Conservation (phyloP, 371 early-diverging fungal species). For the Batkoa obscura region DNA sequence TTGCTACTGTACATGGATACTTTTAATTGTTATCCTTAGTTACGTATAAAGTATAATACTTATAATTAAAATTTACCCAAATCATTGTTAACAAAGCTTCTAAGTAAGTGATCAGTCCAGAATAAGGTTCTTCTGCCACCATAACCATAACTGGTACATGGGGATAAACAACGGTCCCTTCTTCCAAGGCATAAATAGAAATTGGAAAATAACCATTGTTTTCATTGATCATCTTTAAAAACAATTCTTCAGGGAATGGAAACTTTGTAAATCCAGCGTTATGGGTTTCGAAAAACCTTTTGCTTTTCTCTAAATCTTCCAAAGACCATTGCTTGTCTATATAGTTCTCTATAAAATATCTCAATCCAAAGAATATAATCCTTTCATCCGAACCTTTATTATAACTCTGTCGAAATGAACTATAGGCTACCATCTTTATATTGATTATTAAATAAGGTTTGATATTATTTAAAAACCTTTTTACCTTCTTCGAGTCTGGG, state of each 20-base stretch:
- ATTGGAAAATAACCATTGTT: constrained; percentile 65
- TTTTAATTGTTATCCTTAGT: constrained; percentile 5
- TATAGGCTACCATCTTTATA: constrained; percentile 49
- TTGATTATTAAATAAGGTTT: not conserved
- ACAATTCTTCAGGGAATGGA: constrained; percentile 59
- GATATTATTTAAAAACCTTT: not conserved
- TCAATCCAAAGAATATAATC: constrained; percentile 60
- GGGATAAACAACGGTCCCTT: constrained; percentile 54
- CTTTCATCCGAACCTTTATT: constrained; percentile 44
- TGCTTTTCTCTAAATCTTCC: constrained; percentile 37
- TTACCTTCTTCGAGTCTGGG: constrained; percentile 33
- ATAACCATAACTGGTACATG: constrained; percentile 61
- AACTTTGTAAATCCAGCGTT: constrained; percentile 31
- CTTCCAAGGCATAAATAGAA: constrained; percentile 44
- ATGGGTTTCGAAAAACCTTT: constrained; percentile 44
- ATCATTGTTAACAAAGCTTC: constrained; percentile 62
- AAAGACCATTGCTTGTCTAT: constrained; percentile 35
- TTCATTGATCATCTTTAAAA: constrained; percentile 41
- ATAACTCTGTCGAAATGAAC: constrained; percentile 46
- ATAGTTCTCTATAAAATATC: constrained; percentile 55
- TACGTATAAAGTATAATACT: not conserved
- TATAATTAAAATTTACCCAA: constrained; percentile 29
- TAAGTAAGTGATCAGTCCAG: constrained; percentile 55
- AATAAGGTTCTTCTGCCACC: constrained; percentile 40
- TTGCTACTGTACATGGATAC: constrained; percentile 72